Evolutionary conservation across 371 early-diverging fungal genomes (phyloP), one percentile per base, ranked within the genome.

Genomic region (Mortierella sp.): DNA sequence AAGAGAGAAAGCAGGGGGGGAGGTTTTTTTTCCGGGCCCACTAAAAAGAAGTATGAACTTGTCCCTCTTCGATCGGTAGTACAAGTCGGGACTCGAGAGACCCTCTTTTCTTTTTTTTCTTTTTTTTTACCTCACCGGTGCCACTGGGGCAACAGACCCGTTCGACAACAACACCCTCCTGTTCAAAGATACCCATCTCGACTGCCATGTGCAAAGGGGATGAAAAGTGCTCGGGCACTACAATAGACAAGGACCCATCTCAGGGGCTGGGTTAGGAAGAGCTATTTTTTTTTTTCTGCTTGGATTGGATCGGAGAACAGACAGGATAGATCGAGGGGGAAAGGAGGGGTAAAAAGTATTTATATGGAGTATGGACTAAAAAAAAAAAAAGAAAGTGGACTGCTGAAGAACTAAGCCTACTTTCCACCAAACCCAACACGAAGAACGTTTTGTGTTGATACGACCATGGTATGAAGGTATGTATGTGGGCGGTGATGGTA

Each of bases 141-240:
- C 91, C 91, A 75, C 92, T 89, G 44, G 91, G 92, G 57, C 90
- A 89, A 57, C 85, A 87, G 21, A 88, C 86, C 37, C 93, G 82
- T 43, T 92, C 89, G 60, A 94, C 86, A 48, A 89, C 83, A 15
- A 91, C 84, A 14, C 86, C 85, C 23, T 81, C 68, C 14, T 86
- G 85, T 30, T 76, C 74, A 64, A 92, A 86, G 64, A 85, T 87
- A n/a, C 86, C 91, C 23, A 83, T 81, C 50, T 90, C 90, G 47
- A 83, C 83, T 1, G 89, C 91, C 69, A 89, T 85, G 77, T 91
- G 88, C 58, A 95, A 82, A 19, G 96, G 96, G 6, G 92, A 90
- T 0, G 93, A 93, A 80, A 95, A 95, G 79, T 95, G 96, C 79
- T 95, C 96, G 18, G 96, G 96, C 9, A 95, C 95, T 90, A 75